phyloP scores from a whole-genome alignment of 2,329 filamentous ascomycete species.

The Pseudocercospora musae region DNA sequence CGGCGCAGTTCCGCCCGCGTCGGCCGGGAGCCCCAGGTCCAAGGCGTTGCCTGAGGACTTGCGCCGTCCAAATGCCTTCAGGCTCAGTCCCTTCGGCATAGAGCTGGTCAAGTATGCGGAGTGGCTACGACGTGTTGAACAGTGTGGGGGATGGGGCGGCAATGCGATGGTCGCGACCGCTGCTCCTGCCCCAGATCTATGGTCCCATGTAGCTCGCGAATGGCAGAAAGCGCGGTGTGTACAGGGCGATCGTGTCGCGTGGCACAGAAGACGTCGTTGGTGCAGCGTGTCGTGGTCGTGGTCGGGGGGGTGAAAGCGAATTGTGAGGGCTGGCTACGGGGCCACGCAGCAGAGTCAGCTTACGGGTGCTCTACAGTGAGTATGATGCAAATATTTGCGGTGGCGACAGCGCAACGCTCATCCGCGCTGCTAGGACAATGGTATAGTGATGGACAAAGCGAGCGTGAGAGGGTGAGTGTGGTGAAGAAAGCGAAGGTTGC shows the following conservation, averaged over 20 bases:
- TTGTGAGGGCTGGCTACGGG: not conserved
- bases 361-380: not conserved
- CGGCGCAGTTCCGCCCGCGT: constrained; percentile 27
- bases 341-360: not conserved
- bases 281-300: not conserved
- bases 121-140: constrained; percentile 10
- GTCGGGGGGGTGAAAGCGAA: not conserved
- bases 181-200: constrained; percentile 10
- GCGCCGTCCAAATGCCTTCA: constrained; percentile 51
- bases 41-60: constrained; percentile 55
- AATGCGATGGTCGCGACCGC: constrained; percentile 3
- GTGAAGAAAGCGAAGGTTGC: not conserved
- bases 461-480: not conserved
- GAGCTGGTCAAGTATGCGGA: constrained; percentile 17
- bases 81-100: constrained; percentile 55
- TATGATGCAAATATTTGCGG: too few species aligned
- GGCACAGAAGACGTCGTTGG: constrained; percentile 6
- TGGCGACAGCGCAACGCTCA: not conserved
- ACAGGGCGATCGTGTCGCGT: constrained; percentile 15
- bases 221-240: constrained; percentile 13
- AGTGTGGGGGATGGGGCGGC: constrained; percentile 2
- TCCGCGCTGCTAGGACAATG: not conserved
- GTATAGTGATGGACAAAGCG: not conserved
- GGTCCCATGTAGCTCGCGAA: constrained; percentile 15
- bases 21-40: constrained; percentile 38